phyloP scores from a whole-genome alignment of 108 stramenopile genomes.

The Nitzschia sp. region DNA sequence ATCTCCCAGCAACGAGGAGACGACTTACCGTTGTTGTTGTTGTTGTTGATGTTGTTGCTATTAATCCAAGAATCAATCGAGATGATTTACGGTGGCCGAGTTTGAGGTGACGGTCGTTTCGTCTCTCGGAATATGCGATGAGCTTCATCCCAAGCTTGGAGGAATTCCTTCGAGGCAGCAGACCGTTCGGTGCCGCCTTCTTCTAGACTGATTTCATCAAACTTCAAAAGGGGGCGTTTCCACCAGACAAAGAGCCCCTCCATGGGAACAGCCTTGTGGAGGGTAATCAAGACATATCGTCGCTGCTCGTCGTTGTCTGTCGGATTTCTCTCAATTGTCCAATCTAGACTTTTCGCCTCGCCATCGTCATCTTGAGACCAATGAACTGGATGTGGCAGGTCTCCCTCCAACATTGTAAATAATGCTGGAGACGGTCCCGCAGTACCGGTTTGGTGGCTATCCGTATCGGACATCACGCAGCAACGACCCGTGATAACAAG shows the following conservation, averaged over 20 bases:
- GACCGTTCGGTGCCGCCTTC: neutral
- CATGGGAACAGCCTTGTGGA: conserved; percentile 60
- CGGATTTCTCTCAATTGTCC: conserved; percentile 26
- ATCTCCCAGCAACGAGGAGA: neutral
- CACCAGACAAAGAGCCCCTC: conserved; percentile 52
- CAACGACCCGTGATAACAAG: neutral
- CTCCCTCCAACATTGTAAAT: conserved; percentile 25
- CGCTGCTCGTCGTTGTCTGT: neutral
- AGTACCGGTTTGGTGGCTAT: neutral
- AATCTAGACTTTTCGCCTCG: conserved; percentile 27
- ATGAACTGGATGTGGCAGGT: conserved; percentile 48
- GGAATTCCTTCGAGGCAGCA: conserved; percentile 21
- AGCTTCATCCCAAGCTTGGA: conserved; percentile 48
- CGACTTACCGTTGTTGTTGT: neutral
- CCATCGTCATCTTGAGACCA: conserved; percentile 43
- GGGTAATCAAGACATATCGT: conserved; percentile 29
- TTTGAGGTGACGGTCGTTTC: neutral
- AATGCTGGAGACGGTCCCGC: neutral
- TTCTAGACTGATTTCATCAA: conserved; percentile 26
- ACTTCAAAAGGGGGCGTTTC: conserved; percentile 42
- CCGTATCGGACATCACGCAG: too few species aligned
- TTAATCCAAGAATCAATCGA: neutral
- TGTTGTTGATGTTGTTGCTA: too few species aligned
- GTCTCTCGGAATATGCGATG: conserved; percentile 42
- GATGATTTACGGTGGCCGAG: neutral